Percentiles rank a stretch among this genome's conserved stretches.
phyloP scores from a whole-genome alignment of 2,329 filamentous ascomycete species.

The Sporothrix euskadiensis region DNA sequence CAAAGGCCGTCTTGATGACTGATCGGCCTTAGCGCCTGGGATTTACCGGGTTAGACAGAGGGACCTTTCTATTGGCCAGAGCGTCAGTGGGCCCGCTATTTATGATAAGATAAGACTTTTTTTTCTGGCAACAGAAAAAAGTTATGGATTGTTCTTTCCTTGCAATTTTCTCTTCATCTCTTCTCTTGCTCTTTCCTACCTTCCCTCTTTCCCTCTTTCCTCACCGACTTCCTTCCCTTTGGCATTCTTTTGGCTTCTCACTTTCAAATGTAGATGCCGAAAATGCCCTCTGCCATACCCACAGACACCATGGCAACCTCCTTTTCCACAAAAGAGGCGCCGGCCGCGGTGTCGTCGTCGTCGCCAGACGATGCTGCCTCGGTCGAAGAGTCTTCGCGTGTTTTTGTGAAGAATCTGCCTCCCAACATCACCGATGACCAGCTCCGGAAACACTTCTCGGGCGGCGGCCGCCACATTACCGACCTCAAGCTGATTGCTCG shows the following conservation, averaged over 20 bases:
- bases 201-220: not conserved
- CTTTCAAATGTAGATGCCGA: conserved; percentile 21
- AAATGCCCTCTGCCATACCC: conserved; percentile 29
- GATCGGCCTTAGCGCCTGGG: conserved; percentile 12
- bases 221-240: not conserved
- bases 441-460: conserved; percentile 84
- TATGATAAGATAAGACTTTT: conserved; percentile 33
- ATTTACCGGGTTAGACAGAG: conserved; percentile 20
- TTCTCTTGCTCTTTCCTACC: not conserved
- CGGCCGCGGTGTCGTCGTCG: conserved; percentile 4
- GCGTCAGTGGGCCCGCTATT: not conserved
- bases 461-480: conserved; percentile 71
- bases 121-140: conserved; percentile 27
- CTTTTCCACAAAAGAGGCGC: conserved; percentile 11
- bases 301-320: conserved; percentile 25
- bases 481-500: conserved; percentile 90
- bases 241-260: conserved; percentile 5
- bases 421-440: conserved; percentile 82
- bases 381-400: conserved; percentile 59
- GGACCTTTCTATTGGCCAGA: not conserved
- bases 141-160: not conserved
- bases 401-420: conserved; percentile 81
- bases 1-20: not conserved
- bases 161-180: not conserved
- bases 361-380: not conserved